Base-by-base conservation (phyloP, 225 moss, liverwort and hornwort genomes). In the Ulota crispa region DNA sequence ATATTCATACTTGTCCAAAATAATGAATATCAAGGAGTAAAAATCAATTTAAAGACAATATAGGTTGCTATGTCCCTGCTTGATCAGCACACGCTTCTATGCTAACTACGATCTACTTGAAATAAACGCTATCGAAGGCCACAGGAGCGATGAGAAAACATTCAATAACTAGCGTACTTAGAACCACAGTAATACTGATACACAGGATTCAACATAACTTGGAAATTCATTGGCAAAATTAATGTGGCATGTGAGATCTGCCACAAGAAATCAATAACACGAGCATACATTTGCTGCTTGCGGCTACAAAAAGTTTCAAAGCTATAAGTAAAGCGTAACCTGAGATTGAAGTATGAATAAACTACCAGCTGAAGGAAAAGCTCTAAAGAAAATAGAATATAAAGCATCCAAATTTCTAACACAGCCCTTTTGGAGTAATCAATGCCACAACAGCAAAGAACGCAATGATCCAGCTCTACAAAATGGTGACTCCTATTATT, bases 401-500 rank as follows among this genome's bases (percentile, higher is more conserved):
- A 67, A 24, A 2, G 26, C 15, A 69, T 37, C 47, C 63, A 81
- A 81, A 78, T 57, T 31, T 64, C 63, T 75, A 70, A 12, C 36
- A 9, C 36, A 64, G 9, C 43, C 10, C 7, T n/a, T 66, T 62
- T 36, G 50, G 62, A 75, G 31, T 5, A 62, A 55, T 83, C 50
- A 36, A 68, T 83, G 72, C 77, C 23, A 64, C 32, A 76, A n/a
- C 69, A 57, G 78, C 42, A 56, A 73, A 55, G 54, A 87, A 68
- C 26, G 9, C 61, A 77, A 78, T 55, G 54, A 56, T 63, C 71
- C 71, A 79, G 34, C 63, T 79, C 79, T 42, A 67, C 60, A 67
- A 31, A 81, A 69, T 24, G 68, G 68, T 70, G 81, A 84, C 65
- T 47, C 73, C 37, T 72, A 81, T 69, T 79, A 45, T 82, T 80